Base-by-base conservation (phyloP, 768 basidiomycete genomes). In the Scleroderma bovista region DNA sequence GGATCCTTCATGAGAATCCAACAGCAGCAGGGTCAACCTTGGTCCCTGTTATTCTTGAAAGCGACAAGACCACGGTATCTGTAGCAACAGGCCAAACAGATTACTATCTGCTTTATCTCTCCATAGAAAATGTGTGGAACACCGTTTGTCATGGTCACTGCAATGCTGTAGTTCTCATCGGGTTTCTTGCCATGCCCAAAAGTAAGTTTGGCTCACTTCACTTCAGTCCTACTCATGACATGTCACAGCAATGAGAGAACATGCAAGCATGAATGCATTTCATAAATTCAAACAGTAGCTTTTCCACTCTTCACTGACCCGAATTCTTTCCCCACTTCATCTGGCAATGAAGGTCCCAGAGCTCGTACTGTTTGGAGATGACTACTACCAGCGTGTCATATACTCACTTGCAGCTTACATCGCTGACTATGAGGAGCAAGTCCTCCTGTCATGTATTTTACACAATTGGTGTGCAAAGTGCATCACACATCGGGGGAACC, bases 151-250 rank as follows among this genome's bases (percentile, higher is more conserved):
- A 20, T 22, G 49, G 49, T 23, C 49, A 56, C 24, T 3, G 17
- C 0, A 37, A 53, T 38, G 47, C 52, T 2, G 13, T 55, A 7
- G 46, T 50, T 0, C 48, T 67, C 10, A 51, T 69, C 13, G 65
- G 52, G 1, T 71, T 72, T 50, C 50, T 66, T 23, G 51, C 60
- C 7, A 66, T 69, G 26, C 58, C 61, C 1, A 66, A 67, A 54
- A 57, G 66, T 68, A 52, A 1, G 57, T 53, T 48, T n/a, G 5
- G 11, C 26, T 29, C 9, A 22, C n/a, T 43, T 8, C 7, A 38
- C 26, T 9, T 6, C 38, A n/a, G 20, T 42, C 2, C 8, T 17
- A 7, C 3, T 26, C 1, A 17, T 24, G 15, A 11, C 2, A 42
- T 16, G 31, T 16, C 32, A 15, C 19, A 47, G 46, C 40, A 3